Evolutionary conservation across 371 early-diverging fungal genomes (phyloP), one percentile per base, ranked within the genome.

Genomic region (Rhizopus arrhizus): DNA sequence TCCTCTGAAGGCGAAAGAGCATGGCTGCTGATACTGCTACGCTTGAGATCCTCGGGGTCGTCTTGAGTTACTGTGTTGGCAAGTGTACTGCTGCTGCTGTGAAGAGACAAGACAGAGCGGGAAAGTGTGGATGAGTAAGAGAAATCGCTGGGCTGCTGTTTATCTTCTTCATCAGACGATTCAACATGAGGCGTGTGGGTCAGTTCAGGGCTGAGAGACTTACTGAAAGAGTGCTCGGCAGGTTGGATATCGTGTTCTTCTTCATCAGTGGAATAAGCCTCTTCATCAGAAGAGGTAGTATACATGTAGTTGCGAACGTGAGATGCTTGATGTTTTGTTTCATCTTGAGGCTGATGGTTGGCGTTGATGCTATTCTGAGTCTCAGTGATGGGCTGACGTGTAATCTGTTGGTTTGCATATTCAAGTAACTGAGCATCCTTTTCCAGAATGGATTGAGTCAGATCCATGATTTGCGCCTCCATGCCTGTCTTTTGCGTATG

Each of bases 391-490:
- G n/a, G 15, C 43, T 43, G 3, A 43, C n/a, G 5, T 43, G 8
- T 13, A 15, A 4, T 2, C 11, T 11, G 5, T 5, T 43, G 8
- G 43, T 43, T 43, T 43, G 6, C 11, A 36, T 11, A 9, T 11
- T 36, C 36, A 36, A 36, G 36, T 11, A 43, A 43, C n/a, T 43
- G 63, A 34, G 48, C 47, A 35, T 67, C 68, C 10, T 67, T 67
- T 52, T 67, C 63, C 31, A 67, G 33, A 36, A 67, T 63, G 13
- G 34, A 56, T 35, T 67, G 59, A n/a, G 55, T 62, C 7, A 67
- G 47, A 10, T 59, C 56, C 59, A 62, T 67, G 36, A 62, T 59
- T 61, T 63, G 59, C 7, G 56, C 34, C 11, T 67, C 68, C 63
- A 62, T 56, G 5, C 29, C 31, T 49, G 49, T 50, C 40, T 62